phyloP scores from a whole-genome alignment of 176 grass and related monocot species.

The Triticum dicoccoides region DNA sequence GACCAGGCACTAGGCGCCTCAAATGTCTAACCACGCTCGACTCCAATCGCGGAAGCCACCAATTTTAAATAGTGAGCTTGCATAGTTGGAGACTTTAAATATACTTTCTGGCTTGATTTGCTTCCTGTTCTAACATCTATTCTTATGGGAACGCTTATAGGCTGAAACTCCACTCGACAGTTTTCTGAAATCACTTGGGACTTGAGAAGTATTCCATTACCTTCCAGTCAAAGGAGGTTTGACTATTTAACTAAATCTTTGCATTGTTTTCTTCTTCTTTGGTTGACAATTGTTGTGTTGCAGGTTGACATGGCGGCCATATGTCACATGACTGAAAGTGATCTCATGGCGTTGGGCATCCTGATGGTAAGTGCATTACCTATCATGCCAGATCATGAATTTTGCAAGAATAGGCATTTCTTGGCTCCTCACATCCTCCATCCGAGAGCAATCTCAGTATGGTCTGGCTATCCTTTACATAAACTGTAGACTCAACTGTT shows the following conservation, averaged over 20 bases:
- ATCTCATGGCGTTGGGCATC: constrained; percentile 90
- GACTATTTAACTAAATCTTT: constrained; percentile 13
- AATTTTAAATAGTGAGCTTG: neutral
- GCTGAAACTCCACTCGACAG: constrained; percentile 63
- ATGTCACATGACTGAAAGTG: constrained; percentile 87
- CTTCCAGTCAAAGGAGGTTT: constrained; percentile 93
- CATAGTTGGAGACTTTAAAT: constrained; percentile 11
- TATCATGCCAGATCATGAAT: neutral
- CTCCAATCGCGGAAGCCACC: no score
- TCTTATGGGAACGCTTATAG: constrained; percentile 41
- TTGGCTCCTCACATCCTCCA: neutral
- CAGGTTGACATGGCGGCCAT: constrained; percentile 96
- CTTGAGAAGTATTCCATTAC: constrained; percentile 86
- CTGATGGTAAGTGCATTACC: constrained; percentile 65
- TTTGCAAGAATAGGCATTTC: neutral
- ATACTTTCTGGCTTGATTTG: constrained; percentile 1
- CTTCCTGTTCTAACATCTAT: constrained; percentile 12
- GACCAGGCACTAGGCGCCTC: no score
- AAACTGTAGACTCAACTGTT: neutral
- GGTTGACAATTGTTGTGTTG: constrained; percentile 34
- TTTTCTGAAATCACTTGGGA: constrained; percentile 77
- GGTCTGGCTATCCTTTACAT: neutral
- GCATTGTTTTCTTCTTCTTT: constrained; percentile 4
- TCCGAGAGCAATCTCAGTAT: neutral
- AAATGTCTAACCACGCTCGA: no score